A percentile compares a stretch with the other conserved stretches of the same genome.
These are phyloP conservation scores for Gossypium rotundifolium DNA, from an alignment of 345 rosid species.

Conservation along the genomic window DNA sequence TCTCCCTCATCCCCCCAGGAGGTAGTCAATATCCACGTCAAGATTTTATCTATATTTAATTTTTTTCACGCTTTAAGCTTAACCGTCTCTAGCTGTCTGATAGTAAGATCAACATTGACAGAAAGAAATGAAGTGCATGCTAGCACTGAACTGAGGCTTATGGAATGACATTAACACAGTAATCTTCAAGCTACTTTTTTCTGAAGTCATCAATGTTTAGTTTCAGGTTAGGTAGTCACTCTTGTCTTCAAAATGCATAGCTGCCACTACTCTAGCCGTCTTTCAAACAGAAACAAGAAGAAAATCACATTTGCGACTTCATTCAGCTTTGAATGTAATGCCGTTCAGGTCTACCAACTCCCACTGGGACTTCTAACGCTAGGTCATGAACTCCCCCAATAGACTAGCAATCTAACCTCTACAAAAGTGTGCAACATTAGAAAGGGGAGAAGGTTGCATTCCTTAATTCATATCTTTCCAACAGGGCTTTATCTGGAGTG, in stretches of 20 bases:
- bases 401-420: background rate
- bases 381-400: background rate
- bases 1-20: background rate
- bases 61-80: background rate
- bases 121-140: background rate
- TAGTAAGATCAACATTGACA: background rate
- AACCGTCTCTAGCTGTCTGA: background rate
- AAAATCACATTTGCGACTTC: background rate
- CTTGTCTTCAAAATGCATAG: background rate
- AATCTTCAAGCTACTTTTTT: background rate
- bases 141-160: background rate
- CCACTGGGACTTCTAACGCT: background rate
- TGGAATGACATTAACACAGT: background rate
- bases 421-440: background rate
- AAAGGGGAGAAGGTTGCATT: background rate
- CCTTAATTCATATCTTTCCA: background rate
- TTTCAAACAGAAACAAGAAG: background rate
- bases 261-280: background rate
- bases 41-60: no score
- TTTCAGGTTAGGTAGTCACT: background rate
- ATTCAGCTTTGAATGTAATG: background rate
- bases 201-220: background rate
- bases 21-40: background rate
- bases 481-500: background rate
- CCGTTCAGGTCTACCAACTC: background rate